These are phyloP conservation scores for Pseudogymnoascus sp. DNA, from an alignment of 2,329 filamentous ascomycete species.

Conservation along the genomic window DNA sequence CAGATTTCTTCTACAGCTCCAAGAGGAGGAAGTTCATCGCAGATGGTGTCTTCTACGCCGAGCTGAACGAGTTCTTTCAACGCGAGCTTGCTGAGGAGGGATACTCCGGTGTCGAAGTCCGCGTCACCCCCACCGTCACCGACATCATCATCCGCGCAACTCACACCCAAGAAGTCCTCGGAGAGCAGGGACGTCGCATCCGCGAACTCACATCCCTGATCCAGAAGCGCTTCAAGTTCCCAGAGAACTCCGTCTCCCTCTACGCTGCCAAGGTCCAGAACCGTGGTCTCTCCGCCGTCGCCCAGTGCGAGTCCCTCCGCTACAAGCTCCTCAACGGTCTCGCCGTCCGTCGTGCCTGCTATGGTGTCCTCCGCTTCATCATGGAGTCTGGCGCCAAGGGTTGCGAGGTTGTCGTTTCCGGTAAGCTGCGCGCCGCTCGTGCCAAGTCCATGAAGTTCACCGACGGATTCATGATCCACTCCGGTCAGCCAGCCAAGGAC, in stretches of 20 bases:
- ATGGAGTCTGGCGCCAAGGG: conserved; percentile 99
- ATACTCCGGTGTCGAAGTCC: conserved; percentile 99
- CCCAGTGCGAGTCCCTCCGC: conserved; percentile 99
- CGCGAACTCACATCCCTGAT: conserved; percentile 99
- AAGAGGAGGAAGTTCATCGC: conserved; percentile 93
- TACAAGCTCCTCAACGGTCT: conserved; percentile 99
- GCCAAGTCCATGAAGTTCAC: conserved; percentile 99
- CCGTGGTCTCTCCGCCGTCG: conserved; percentile 98
- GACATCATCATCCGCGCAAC: conserved; percentile 99
- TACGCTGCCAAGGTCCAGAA: conserved; percentile 99
- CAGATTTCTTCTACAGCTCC: conserved; percentile 47
- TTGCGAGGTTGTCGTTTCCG: conserved; percentile 98
- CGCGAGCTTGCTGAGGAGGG: conserved; percentile 99
- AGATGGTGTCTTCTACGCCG: conserved; percentile 99
- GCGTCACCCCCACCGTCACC: conserved; percentile 98
- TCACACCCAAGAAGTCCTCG: conserved; percentile 99
- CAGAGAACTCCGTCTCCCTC: conserved; percentile 98
- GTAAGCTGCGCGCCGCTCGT: conserved; percentile 97
- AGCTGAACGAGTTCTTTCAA: conserved; percentile 99
- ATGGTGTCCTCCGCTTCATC: conserved; percentile 99
- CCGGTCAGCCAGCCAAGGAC: conserved; percentile 97
- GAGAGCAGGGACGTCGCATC: conserved; percentile 99
- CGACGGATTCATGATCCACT: conserved; percentile 99
- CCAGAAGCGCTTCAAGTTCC: conserved; percentile 99
- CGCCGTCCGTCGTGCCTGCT: conserved; percentile 96